Conservation (phyloP, 352 stramenopile genomes). For the Pythium coloratum region DNA sequence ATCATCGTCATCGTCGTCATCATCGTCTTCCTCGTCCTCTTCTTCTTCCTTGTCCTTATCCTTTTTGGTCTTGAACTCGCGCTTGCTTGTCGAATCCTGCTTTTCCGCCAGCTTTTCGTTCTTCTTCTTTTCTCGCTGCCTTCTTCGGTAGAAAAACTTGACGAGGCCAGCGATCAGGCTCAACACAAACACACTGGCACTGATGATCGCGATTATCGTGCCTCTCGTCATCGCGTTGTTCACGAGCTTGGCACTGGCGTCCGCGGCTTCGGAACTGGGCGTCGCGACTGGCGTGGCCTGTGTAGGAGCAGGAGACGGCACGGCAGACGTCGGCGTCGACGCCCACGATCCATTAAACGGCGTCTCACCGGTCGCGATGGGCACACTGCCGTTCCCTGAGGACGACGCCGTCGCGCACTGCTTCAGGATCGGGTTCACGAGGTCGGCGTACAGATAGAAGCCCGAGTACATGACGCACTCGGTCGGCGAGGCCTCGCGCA, state of each 20-base stretch:
- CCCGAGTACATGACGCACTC: conserved; percentile 20
- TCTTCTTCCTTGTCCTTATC: neutral
- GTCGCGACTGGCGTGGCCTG: neutral
- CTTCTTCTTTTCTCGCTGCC: conserved; percentile 8
- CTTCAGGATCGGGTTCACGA: conserved; percentile 13
- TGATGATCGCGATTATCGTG: neutral
- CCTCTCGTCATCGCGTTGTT: neutral
- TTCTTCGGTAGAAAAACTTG: conserved; percentile 16
- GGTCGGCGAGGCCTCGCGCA: conserved; percentile 10
- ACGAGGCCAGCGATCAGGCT: conserved; percentile 6
- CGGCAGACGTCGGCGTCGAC: neutral
- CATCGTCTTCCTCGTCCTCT: no score
- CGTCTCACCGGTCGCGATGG: neutral
- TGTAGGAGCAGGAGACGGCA: neutral
- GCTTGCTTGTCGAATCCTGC: conserved; percentile 4
- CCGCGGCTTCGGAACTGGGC: neutral
- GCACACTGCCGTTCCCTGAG: neutral
- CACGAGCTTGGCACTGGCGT: neutral
- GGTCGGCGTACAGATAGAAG: conserved; percentile 12
- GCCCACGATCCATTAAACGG: conserved; percentile 2
- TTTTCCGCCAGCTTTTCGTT: conserved; percentile 51
- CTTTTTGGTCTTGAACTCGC: conserved; percentile 7
- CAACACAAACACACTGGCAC: conserved; percentile 17
- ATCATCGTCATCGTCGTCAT: neutral
- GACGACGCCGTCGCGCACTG: conserved; percentile 2